A percentile compares a stretch with the other conserved stretches of the same genome.
phyloP scores from a whole-genome alignment of 2,329 filamentous ascomycete species.

The Phialocephala sp. region DNA sequence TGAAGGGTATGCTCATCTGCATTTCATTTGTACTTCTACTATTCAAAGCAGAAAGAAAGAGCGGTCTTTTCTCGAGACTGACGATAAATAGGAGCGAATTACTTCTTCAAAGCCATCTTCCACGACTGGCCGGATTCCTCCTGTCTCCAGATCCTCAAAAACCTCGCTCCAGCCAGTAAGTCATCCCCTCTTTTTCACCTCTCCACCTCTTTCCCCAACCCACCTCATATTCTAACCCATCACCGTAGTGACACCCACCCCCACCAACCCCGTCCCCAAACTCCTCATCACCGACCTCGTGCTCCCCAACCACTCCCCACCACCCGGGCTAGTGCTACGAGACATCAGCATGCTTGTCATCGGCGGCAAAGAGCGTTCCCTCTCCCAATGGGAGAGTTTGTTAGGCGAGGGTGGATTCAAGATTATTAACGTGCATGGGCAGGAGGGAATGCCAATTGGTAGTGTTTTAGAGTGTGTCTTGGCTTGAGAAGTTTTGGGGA shows the following conservation, averaged over 20 bases:
- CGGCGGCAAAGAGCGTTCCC: constrained; percentile 24
- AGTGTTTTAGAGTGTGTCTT: constrained; percentile 24
- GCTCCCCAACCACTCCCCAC: constrained; percentile 22
- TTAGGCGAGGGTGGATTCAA: constrained; percentile 19
- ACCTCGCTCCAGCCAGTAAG: constrained; percentile 21
- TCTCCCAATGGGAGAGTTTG: constrained; percentile 20
- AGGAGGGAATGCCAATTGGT: constrained; percentile 1
- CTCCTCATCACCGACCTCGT: constrained; percentile 26
- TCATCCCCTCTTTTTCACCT: neutral
- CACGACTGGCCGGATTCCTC: constrained; percentile 49
- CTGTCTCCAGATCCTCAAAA: constrained; percentile 24
- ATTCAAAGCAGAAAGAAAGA: neutral
- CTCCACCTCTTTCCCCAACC: neutral
- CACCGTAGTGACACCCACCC: neutral
- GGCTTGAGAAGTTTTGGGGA: neutral
- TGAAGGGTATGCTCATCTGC: constrained; percentile 35
- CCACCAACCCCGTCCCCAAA: constrained; percentile 12
- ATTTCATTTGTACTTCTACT: constrained; percentile 11
- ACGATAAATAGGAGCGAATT: constrained; percentile 30
- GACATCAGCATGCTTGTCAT: constrained; percentile 29
- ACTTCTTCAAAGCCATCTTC: constrained; percentile 46
- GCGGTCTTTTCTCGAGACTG: neutral
- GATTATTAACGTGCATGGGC: constrained; percentile 17
- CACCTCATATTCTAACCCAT: neutral
- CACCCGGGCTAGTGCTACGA: constrained; percentile 13